Base-by-base conservation (phyloP, 805 yeast genomes). In the Zygoascus ofunaensis region DNA sequence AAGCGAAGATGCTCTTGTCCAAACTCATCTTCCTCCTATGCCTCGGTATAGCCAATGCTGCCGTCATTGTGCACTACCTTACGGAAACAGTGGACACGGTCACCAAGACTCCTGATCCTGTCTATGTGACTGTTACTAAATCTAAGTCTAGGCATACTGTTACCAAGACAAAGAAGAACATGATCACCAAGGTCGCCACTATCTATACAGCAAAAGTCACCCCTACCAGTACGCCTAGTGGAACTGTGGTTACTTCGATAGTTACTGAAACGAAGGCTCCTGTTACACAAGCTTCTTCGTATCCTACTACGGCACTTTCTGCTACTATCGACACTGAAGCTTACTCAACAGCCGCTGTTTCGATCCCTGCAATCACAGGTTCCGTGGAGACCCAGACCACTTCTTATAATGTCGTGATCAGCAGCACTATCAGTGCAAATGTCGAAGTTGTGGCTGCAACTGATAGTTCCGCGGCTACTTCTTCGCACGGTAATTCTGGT, bases 301-400 rank as follows among this genome's bases (percentile, higher is more conserved):
- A 61, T 46, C 51, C 60, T 5, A 61, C 68, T 2, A 51, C 55
- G 3, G 50, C 56, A 26, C 46, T 59, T 14, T 46, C 61, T 18
- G 53, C 57, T 4, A 53, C 62, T 4, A 52, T 66, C 26, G 48
- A 58, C 39, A 61, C 70, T 1, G 43, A 57, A 4, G 55, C 67
- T 15, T 57, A 60, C 39, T 55, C 64, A 33, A 43, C 51, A 8
- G 50, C 54, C 8, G 37, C 35, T 12, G 37, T 50, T 20, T 40
- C 54, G 7, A 39, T 35, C 15, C 18, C 42, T 4, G 19, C 40
- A 3, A 14, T 37, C 15, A 18, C 42, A 23, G 34, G 24, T 5
- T 23, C 46, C 7, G 42, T 14, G n/a, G 15, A 37, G 4, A 14
- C 24, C 28, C 8, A 26, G 12, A 26, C 30, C 12, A 26, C 30